Conservation (phyloP, 2,329 filamentous ascomycete species). For the Scedosporium minutisporum region DNA sequence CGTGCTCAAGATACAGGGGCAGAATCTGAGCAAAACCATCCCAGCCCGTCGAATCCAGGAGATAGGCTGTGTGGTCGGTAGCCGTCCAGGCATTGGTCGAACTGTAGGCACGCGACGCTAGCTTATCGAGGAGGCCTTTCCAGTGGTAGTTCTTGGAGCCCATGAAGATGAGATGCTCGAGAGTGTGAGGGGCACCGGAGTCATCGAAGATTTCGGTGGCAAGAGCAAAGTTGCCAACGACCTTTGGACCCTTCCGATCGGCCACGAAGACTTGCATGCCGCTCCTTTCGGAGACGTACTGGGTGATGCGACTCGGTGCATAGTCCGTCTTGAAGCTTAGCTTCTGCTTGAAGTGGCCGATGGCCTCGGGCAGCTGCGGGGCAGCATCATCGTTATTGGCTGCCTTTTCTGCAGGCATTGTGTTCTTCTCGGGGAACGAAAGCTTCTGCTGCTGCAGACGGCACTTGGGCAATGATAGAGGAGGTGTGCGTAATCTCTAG, state of each 20-base stretch:
- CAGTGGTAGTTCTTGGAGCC: constrained; percentile 89
- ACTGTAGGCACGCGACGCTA: constrained; percentile 88
- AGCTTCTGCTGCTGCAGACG: too few relatives aligned
- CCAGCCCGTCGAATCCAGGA: constrained; percentile 90
- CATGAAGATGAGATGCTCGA: constrained; percentile 80
- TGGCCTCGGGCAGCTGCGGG: neutral
- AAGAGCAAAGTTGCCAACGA: constrained; percentile 87
- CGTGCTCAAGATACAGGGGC: constrained; percentile 89
- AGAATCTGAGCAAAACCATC: constrained; percentile 92
- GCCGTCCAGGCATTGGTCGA: constrained; percentile 96
- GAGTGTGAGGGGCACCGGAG: constrained; percentile 79
- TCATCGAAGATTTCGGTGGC: constrained; percentile 98
- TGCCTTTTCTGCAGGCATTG: neutral
- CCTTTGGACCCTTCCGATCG: constrained; percentile 87
- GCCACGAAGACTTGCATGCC: constrained; percentile 92
- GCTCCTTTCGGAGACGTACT: constrained; percentile 91
- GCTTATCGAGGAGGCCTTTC: constrained; percentile 89
- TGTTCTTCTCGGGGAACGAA: neutral
- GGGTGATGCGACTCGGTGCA: constrained; percentile 76
- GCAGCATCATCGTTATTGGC: neutral
- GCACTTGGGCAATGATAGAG: too few relatives aligned
- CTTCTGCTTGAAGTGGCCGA: constrained; percentile 7
- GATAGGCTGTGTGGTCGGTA: constrained; percentile 93
- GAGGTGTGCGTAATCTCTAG: too few relatives aligned
- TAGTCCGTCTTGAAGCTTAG: constrained; percentile 76